Conservation (phyloP, 305 asterid species). For the Fraxinus nigra region DNA sequence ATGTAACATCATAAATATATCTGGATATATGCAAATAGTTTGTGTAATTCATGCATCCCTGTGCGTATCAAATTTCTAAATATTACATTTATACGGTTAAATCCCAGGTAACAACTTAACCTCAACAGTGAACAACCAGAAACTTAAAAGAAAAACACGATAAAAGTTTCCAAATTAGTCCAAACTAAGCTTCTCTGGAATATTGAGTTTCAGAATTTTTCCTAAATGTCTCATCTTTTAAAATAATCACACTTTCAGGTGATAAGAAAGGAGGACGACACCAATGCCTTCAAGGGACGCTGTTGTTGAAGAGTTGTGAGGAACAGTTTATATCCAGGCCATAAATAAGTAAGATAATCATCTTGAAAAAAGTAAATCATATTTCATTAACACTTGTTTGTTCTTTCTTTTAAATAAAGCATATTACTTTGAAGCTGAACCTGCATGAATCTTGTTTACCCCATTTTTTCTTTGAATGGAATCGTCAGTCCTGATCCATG, state of each 20-base stretch:
- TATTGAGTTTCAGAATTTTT: background rate
- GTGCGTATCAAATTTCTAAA: background rate
- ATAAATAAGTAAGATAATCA: background rate
- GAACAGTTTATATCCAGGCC: background rate
- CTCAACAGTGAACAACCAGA: background rate
- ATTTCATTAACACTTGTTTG: background rate
- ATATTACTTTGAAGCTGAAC: background rate
- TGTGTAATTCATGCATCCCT: background rate
- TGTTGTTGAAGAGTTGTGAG: background rate
- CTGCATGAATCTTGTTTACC: background rate
- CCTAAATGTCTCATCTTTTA: background rate
- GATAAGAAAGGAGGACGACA: background rate
- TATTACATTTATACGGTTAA: background rate
- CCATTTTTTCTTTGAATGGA: background rate
- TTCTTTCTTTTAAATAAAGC: background rate
- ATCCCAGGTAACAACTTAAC: background rate
- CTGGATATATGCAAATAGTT: background rate
- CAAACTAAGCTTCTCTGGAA: background rate
- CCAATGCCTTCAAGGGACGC: background rate
- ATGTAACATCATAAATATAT: background rate
- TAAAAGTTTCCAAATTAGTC: background rate
- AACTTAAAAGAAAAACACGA: background rate
- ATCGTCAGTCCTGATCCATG: background rate
- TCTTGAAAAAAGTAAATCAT: background rate
- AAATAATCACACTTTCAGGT: background rate